phyloP scores from a whole-genome alignment of 805 yeast species.

The Candida xiaguanensis region DNA sequence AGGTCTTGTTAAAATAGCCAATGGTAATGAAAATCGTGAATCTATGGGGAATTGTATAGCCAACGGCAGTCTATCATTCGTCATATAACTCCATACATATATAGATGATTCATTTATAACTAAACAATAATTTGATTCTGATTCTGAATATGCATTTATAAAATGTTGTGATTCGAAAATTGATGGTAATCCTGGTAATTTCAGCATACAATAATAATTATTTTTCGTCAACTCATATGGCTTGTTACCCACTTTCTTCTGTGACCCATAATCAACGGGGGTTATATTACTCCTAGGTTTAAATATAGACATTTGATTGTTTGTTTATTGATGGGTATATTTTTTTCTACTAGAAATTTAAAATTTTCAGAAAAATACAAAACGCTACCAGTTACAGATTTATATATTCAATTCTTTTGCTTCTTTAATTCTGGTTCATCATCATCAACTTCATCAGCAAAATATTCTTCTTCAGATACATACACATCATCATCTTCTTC shows the following conservation, averaged over 20 bases:
- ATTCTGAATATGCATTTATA: constrained; percentile 45
- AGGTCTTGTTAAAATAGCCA: constrained; percentile 59
- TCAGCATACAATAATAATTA: constrained; percentile 53
- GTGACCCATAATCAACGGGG: neutral
- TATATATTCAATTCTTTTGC: constrained; percentile 20
- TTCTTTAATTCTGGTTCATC: constrained; percentile 29
- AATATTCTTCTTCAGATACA: constrained; percentile 9
- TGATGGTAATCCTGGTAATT: constrained; percentile 54
- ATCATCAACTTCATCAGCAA: constrained; percentile 17
- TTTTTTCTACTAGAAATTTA: neutral
- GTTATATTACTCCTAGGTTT: constrained; percentile 7
- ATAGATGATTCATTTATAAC: constrained; percentile 48
- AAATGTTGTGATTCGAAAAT: constrained; percentile 19
- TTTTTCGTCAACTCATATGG: constrained; percentile 52
- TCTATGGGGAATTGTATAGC: constrained; percentile 51
- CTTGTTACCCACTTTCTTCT: neutral
- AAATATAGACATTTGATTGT: constrained; percentile 7
- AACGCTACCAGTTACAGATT: too few relatives aligned
- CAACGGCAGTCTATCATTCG: constrained; percentile 58
- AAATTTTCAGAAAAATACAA: too few relatives aligned
- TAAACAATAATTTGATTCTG: constrained; percentile 45
- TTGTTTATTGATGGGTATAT: neutral
- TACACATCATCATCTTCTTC: constrained; percentile 15
- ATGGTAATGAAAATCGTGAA: constrained; percentile 29
- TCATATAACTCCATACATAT: constrained; percentile 65